These are phyloP conservation scores for Boletus barrowsii DNA, from an alignment of 768 basidiomycete species.

Conservation along the genomic window DNA sequence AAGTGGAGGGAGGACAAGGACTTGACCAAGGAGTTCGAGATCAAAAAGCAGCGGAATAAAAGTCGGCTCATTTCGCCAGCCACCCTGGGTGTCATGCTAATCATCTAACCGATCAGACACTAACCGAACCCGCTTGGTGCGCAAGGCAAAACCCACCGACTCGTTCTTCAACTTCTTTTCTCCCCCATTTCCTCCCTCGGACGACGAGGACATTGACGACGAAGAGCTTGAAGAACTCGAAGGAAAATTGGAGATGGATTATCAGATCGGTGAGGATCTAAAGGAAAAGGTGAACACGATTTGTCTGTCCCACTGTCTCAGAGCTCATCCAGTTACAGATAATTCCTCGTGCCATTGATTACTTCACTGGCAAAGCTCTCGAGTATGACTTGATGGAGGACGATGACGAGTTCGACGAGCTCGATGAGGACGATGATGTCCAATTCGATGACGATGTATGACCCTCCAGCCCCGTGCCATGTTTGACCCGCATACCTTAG, in stretches of 20 bases:
- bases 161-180: slow-evolving; percentile 99
- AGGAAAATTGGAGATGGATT: slow-evolving; percentile 92
- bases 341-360: slow-evolving; percentile 93
- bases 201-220: slow-evolving; percentile 72
- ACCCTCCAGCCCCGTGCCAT: slow-evolving; percentile 16
- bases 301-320: neutral
- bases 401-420: slow-evolving; percentile 59
- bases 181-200: slow-evolving; percentile 70
- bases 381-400: slow-evolving; percentile 67
- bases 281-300: slow-evolving; percentile 79
- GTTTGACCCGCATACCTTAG: slow-evolving; percentile 17
- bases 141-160: slow-evolving; percentile 85
- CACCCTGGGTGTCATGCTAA: neutral
- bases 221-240: slow-evolving; percentile 90
- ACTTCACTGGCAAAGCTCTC: slow-evolving; percentile 95
- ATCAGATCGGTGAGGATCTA: slow-evolving; percentile 96
- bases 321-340: slow-evolving; percentile 47
- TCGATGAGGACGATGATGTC: slow-evolving; percentile 49
- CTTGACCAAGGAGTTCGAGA: slow-evolving; percentile 94
- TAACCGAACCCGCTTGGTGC: slow-evolving; percentile 76
- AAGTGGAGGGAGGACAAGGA: slow-evolving; percentile 99
- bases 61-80: slow-evolving; percentile 44
- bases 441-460: slow-evolving; percentile 60
- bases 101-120: slow-evolving; percentile 49
- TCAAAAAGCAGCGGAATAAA: slow-evolving; percentile 99